A percentile compares a stretch with the other conserved stretches of the same genome.
These are phyloP conservation scores for Crithidia sp. DNA, from an alignment of 208 protist genomes.

Conservation along the genomic window DNA sequence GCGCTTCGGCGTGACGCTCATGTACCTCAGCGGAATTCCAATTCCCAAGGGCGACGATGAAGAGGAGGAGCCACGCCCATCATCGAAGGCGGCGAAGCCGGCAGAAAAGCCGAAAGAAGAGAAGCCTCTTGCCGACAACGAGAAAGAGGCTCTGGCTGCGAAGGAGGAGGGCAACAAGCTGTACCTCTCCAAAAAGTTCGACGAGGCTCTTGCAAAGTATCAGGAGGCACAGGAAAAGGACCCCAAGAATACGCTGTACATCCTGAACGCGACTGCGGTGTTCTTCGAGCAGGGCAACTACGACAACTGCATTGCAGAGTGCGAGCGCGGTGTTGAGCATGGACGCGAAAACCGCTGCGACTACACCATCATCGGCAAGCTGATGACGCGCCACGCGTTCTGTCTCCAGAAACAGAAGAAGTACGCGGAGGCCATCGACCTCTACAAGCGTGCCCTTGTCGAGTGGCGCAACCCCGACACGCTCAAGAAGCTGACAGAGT, in stretches of 20 bases:
- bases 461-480: constrained; percentile 95
- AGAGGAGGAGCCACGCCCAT: constrained; percentile 49
- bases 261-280: constrained; percentile 93
- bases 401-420: constrained; percentile 85
- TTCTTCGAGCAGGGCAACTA: constrained; percentile 95
- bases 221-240: constrained; percentile 82
- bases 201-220: constrained; percentile 92
- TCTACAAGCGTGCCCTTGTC: constrained; percentile 91
- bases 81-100: constrained; percentile 34
- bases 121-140: constrained; percentile 49
- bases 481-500: constrained; percentile 86
- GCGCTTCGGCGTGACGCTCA: constrained; percentile 85
- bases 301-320: constrained; percentile 92
- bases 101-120: constrained; percentile 43
- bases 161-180: constrained; percentile 95
- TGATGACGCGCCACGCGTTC: constrained; percentile 91
- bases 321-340: constrained; percentile 90
- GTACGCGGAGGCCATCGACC: constrained; percentile 87
- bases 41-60: constrained; percentile 69
- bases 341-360: constrained; percentile 89
- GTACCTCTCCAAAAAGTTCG: constrained; percentile 96
- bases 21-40: constrained; percentile 82
- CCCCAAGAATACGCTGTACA: constrained; percentile 86
- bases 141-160: constrained; percentile 73
- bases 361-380: constrained; percentile 92